These are phyloP conservation scores for Teunomyces aglyptinius DNA, from an alignment of 805 yeast genomes.

Conservation along the genomic window DNA sequence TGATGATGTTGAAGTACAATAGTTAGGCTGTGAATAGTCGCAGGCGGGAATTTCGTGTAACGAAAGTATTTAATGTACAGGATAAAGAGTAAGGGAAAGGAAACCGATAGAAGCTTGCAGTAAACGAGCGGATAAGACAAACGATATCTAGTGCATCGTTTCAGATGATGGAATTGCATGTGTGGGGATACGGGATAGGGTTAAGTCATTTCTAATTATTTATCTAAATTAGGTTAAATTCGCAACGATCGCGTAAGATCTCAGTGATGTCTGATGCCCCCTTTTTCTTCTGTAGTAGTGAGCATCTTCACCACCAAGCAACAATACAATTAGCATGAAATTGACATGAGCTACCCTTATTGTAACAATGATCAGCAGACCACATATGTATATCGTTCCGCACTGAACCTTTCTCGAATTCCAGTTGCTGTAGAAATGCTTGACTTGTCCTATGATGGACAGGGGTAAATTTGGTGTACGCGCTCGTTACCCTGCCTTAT, in stretches of 20 bases:
- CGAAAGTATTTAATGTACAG: not conserved
- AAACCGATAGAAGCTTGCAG: not conserved
- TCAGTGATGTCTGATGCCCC: not conserved
- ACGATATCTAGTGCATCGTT: too few relatives aligned
- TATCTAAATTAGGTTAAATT: slow-evolving; percentile 1
- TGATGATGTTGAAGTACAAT: not conserved
- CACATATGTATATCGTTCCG: not conserved
- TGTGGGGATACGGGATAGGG: not conserved
- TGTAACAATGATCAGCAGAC: not conserved
- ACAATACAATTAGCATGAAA: not conserved
- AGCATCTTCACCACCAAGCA: not conserved
- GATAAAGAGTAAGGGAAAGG: not conserved
- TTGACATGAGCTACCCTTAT: too few relatives aligned
- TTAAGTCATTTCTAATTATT: not conserved
- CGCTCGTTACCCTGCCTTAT: not conserved
- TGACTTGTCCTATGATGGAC: not conserved
- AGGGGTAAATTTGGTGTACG: not conserved
- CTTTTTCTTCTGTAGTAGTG: not conserved
- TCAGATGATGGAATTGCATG: too few relatives aligned
- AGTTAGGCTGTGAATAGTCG: not conserved
- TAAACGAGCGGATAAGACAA: not conserved
- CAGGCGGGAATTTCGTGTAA: too few relatives aligned
- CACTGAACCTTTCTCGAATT: not conserved
- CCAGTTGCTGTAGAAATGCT: not conserved
- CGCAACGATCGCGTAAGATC: not conserved